Conservation (phyloP, 179 eudicot genomes). For the Heliamphora ciliata region DNA sequence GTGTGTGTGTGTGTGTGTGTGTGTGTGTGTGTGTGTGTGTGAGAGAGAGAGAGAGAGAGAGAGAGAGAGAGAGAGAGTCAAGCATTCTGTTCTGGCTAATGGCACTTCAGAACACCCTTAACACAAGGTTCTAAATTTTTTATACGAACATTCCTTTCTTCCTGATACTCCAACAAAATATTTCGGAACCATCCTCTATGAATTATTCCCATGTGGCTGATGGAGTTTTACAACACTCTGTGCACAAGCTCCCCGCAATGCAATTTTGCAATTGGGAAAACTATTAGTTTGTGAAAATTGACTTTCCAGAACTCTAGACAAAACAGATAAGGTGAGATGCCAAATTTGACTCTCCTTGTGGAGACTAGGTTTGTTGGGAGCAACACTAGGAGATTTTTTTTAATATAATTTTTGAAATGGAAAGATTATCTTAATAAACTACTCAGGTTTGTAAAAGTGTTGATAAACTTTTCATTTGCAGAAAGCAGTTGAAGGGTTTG, state of each 20-base stretch:
- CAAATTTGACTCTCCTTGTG: too few relatives aligned
- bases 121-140: background rate
- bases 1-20: too few relatives aligned
- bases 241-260: background rate
- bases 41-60: too few relatives aligned
- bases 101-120: background rate
- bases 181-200: background rate
- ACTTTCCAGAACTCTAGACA: background rate
- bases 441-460: background rate
- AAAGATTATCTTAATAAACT: background rate
- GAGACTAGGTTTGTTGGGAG: too few relatives aligned
- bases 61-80: too few relatives aligned
- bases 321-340: too few relatives aligned
- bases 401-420: too few relatives aligned
- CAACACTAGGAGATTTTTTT: too few relatives aligned
- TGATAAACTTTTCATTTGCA: slow-evolving; percentile 3
- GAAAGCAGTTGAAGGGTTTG: slow-evolving; percentile 24
- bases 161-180: background rate
- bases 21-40: too few relatives aligned
- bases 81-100: background rate
- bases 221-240: background rate
- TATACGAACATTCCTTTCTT: background rate
- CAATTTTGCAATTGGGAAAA: slow-evolving; percentile 19
- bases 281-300: slow-evolving; percentile 14
- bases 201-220: background rate